Evolutionary conservation across 2,329 filamentous ascomycete species (phyloP), one percentile per base, ranked within the genome.

Genomic region (Samsoniella hepiali): DNA sequence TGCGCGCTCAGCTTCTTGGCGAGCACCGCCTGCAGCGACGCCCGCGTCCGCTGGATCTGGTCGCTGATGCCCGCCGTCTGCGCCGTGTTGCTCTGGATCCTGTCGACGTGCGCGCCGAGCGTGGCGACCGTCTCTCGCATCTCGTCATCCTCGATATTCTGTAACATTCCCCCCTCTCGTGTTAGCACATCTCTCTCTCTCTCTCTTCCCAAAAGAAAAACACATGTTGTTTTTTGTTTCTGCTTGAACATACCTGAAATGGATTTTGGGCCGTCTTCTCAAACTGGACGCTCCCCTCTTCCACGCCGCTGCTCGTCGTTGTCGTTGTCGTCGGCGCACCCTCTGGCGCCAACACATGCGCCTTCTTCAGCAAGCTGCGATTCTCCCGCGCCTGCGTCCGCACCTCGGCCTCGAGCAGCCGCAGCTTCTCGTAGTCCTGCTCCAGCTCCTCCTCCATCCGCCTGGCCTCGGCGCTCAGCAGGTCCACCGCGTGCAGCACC

Each of bases 401-500:
- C 13, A 85, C 85, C 65, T 88, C 86, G 3, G 75, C 73, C 70
- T 87, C 82, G 32, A 90, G 74, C 27, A 74, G 73, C 54, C 76
- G 74, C 65, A 89, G 74, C 29, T 72, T 68, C 58, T 78, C 77
- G 68, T 86, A 84, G 63, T 89, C 86, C 36, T 72, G 72, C 66
- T 86, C 83, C 53, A 90, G 75, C 66, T 81, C 79, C 38, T 70
- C 74, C 74, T 88, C 81, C 62, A 88, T 81, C 67, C 79, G 79
- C 65, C 79, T 80, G 67, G 84, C 82, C 72, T 90, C 88, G 34
- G 79, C 76, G 61, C 76, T 76, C 38, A 91, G 77, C 53, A 91
- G 74, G 66, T 84, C 81, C 31, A 89, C 83, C 4, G 85, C 81
- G 73, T 91, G 88, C 49, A 87, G 75, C 27, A 84, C 77, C 1